Evolutionary conservation across 1,284 basidiomycete species (phyloP).

Genomic region (Ustanciosporium gigantosporum): DNA sequence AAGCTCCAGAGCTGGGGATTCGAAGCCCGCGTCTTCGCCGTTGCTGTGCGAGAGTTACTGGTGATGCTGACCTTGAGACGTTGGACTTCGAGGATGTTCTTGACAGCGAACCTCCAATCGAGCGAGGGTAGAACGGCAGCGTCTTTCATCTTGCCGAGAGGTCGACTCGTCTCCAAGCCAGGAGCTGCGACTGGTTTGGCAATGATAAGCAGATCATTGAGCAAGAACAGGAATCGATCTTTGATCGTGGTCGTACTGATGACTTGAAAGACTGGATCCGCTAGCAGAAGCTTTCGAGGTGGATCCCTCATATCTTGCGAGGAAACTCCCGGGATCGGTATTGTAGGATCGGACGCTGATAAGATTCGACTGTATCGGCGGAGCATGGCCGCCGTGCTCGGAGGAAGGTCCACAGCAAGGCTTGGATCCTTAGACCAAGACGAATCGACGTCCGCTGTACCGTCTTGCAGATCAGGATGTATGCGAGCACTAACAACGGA

Average conservation of each 20-base stretch:
- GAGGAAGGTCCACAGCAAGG: conserved; percentile 15
- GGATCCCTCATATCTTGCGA: conserved; percentile 68
- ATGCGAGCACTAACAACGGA: conserved; percentile 25
- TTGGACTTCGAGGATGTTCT: conserved; percentile 45
- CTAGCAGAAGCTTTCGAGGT: conserved; percentile 78
- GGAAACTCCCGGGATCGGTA: conserved; percentile 14
- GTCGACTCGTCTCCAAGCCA: conserved; percentile 69
- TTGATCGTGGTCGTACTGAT: conserved; percentile 92
- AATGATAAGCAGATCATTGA: conserved; percentile 89
- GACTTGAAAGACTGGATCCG: conserved; percentile 87
- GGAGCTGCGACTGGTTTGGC: conserved; percentile 65
- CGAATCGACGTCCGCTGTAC: conserved; percentile 21
- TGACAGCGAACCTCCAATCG: conserved; percentile 47
- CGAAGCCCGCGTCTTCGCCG: conserved; percentile 22
- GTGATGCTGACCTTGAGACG: conserved; percentile 35
- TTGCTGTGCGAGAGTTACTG: conserved; percentile 14
- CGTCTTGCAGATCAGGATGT: conserved; percentile 24
- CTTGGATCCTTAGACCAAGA: conserved; percentile 3
- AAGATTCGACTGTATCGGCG: conserved; percentile 50
- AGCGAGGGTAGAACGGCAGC: conserved; percentile 23
- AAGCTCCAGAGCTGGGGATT: conserved; percentile 63
- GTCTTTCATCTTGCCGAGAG: conserved; percentile 58
- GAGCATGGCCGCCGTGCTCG: conserved; percentile 42
- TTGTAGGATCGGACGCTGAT: conserved; percentile 6
- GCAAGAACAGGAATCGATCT: conserved; percentile 91